Percentiles rank a stretch among this genome's conserved stretches.
Conservation (phyloP, 768 basidiomycete genomes). For the Saitozyma sp. region DNA sequence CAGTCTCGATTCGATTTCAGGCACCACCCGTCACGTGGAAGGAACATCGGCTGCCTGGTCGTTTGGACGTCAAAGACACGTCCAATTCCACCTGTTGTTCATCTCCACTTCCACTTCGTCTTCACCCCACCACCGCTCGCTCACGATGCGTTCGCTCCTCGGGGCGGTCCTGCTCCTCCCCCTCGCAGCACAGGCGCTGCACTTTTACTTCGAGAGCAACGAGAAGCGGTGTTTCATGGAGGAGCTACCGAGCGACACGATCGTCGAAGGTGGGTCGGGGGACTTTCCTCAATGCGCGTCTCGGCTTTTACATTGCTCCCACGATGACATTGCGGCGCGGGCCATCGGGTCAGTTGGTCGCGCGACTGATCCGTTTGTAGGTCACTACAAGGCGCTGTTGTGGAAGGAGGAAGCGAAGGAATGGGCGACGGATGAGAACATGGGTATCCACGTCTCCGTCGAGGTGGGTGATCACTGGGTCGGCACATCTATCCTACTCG, state of each 20-base stretch:
- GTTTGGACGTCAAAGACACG: too few relatives aligned
- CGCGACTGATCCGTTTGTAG: conserved; percentile 54
- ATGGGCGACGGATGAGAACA: conserved; percentile 70
- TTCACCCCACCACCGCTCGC: too few relatives aligned
- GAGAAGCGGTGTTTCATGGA: conserved; percentile 95
- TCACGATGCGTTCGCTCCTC: too few relatives aligned
- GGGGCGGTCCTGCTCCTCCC: too few relatives aligned
- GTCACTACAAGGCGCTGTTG: conserved; percentile 88
- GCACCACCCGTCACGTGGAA: too few relatives aligned
- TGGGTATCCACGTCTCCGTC: conserved; percentile 89
- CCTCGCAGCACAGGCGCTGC: conserved; percentile 61
- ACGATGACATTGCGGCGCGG: too few relatives aligned
- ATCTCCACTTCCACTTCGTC: too few relatives aligned
- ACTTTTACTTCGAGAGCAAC: conserved; percentile 94
- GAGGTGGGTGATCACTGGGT: conserved; percentile 60
- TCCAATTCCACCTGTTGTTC: too few relatives aligned
- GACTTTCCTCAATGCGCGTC: conserved; percentile 9
- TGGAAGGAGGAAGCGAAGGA: conserved; percentile 73
- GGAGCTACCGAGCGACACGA: conserved; percentile 91
- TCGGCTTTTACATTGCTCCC: too few relatives aligned
- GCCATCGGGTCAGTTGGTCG: background rate
- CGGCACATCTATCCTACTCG: background rate
- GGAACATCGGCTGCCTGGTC: too few relatives aligned
- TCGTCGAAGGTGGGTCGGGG: conserved; percentile 63
- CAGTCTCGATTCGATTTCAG: too few relatives aligned